Conservation (phyloP, 805 yeast species). For the Zygoascus flipseniorum region DNA sequence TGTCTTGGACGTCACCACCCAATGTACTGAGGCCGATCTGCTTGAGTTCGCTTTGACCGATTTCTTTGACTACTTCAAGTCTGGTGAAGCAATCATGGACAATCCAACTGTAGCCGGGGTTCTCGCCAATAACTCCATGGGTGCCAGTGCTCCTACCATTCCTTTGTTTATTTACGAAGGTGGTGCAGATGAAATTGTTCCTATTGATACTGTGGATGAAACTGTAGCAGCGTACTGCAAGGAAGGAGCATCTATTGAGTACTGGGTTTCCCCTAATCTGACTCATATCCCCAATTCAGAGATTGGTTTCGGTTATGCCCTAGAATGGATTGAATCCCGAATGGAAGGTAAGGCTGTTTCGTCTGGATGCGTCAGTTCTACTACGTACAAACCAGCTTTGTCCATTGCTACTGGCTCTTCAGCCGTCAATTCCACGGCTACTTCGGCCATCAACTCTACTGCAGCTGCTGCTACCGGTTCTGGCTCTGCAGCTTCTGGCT, state of each 20-base stretch:
- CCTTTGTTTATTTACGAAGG: slow-evolving; percentile 22
- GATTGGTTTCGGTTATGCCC: slow-evolving; percentile 9
- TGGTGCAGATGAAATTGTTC: slow-evolving; percentile 17
- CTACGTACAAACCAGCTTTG: slow-evolving; percentile 5
- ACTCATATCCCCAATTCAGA: slow-evolving; percentile 10
- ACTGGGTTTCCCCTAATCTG: slow-evolving; percentile 8
- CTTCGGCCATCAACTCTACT: slow-evolving; percentile 3
- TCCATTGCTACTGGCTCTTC: background rate
- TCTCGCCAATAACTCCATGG: slow-evolving; percentile 14
- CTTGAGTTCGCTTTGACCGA: slow-evolving; percentile 11
- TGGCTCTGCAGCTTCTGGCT: background rate
- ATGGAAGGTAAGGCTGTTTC: slow-evolving; percentile 6
- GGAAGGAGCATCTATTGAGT: slow-evolving; percentile 12
- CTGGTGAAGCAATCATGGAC: slow-evolving; percentile 15
- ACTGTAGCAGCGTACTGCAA: slow-evolving; percentile 12
- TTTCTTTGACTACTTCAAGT: slow-evolving; percentile 14
- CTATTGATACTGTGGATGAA: slow-evolving; percentile 13
- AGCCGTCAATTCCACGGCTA: slow-evolving; percentile 2
- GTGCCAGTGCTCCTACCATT: slow-evolving; percentile 11
- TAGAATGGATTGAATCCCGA: slow-evolving; percentile 9
- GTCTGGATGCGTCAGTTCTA: slow-evolving; percentile 9
- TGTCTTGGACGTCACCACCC: slow-evolving; percentile 5
- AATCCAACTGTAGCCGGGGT: slow-evolving; percentile 7
- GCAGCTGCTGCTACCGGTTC: background rate
- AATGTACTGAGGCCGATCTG: slow-evolving; percentile 14